Evolutionary conservation across 2,329 filamentous ascomycete genomes (phyloP).

Genomic region (Fusarium musae): DNA sequence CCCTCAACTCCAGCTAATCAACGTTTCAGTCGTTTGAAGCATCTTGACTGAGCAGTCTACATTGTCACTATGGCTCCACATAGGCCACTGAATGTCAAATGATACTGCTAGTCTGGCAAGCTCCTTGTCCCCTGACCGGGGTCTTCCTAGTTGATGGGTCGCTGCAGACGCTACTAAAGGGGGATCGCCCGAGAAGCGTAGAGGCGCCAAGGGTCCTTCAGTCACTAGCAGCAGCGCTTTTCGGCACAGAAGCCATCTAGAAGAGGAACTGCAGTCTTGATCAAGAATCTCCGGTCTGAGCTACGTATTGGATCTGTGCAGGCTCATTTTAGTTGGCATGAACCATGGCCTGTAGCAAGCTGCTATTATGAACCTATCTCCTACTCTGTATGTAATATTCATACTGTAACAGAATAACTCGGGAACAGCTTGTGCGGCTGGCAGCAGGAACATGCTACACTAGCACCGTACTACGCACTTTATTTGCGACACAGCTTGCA

Average conservation of each 20-base stretch:
- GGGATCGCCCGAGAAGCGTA: constrained; percentile 31
- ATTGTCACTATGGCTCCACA: constrained; percentile 18
- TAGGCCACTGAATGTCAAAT: constrained; percentile 11
- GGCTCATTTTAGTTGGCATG: neutral
- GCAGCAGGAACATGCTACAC: constrained; percentile 15
- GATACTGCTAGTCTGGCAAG: constrained; percentile 1
- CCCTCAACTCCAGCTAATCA: neutral
- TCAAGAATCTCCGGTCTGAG: constrained; percentile 7
- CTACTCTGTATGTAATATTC: neutral
- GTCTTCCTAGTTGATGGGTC: constrained; percentile 21
- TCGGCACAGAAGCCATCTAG: constrained; percentile 43
- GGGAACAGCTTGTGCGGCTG: neutral
- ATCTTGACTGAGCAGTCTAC: constrained; percentile 10
- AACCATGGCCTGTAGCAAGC: neutral
- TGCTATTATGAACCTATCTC: neutral
- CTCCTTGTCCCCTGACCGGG: constrained; percentile 42
- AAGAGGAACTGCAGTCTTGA: constrained; percentile 28
- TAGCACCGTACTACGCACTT: constrained; percentile 3
- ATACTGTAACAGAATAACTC: neutral
- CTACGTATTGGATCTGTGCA: neutral
- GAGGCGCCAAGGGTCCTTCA: constrained; percentile 19
- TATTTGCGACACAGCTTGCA: constrained; percentile 10
- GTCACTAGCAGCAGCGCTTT: constrained; percentile 24
- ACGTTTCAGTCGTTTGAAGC: constrained; percentile 3
- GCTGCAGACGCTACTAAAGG: constrained; percentile 32